Evolutionary conservation across 495 filamentous ascomycete species (phyloP), one percentile per base, ranked within the genome.

Genomic region (Jackrogersella multiformis): DNA sequence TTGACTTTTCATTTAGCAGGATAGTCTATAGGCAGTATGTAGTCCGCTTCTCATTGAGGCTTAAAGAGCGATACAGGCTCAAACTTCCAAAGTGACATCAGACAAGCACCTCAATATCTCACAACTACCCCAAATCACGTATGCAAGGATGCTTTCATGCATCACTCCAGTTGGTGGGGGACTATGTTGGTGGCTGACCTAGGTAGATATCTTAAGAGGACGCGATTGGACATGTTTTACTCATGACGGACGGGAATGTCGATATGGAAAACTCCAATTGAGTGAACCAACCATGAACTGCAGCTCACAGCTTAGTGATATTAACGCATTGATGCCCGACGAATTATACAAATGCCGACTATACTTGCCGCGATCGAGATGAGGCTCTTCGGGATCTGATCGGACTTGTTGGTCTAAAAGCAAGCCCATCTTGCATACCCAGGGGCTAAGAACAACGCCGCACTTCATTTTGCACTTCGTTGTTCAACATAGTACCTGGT

Each of bases 281-380:
- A 7, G 18, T 60, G 18, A 7, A 44, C 57, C 42, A 52, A 61
- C 57, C 64, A 61, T n/a, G n/a, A 61, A 53, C 23, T 46, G 38
- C 48, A 34, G 26, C 9, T 12, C 7, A 15, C 13, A 10, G 9
- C 41, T 34, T 56, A 6, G 46, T 56, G 56, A 54, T 44, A 66
- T 55, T 56, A 42, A 18, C 26, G 41, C 52, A 36, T 42, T 15
- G 42, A 26, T 52, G 30, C 36, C 39, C 10, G 15, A 67, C 51
- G 28, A 57, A 67, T 67, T 28, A 38, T 15, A 10, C 36, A 48
- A 21, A 4, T 61, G 56, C 57, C 57, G 63, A 48, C 0, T 18
- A 32, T 9, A 41, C 4, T 20, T 16, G 1, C 12, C 7, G 5
- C 20, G 18, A 60, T n/a, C 9, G 13, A 12, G 0, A 38, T 67